Percentiles rank a stretch among this genome's conserved stretches.
phyloP scores from a whole-genome alignment of 2,329 filamentous ascomycete genomes.

The Cyphellophora europaea region DNA sequence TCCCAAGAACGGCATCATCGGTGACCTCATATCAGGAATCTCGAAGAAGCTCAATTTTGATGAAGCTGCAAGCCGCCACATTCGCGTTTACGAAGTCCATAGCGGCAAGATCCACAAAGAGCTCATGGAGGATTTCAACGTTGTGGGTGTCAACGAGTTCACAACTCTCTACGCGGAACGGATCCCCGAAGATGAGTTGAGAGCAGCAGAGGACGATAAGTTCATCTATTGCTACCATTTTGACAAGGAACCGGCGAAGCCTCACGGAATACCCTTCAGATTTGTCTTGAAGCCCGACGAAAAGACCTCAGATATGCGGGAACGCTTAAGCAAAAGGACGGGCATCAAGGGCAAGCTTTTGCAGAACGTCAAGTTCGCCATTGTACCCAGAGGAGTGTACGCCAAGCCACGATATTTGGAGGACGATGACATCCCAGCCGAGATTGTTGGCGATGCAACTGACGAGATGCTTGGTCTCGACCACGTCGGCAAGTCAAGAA shows the following conservation, averaged over 20 bases:
- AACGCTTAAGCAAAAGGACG: conserved; percentile 83
- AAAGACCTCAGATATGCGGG: conserved; percentile 81
- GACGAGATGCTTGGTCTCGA: conserved; percentile 64
- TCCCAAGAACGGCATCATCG: conserved; percentile 71
- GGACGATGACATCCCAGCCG: conserved; percentile 52
- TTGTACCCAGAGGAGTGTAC: conserved; percentile 62
- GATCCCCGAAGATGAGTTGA: conserved; percentile 59
- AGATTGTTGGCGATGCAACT: conserved; percentile 60
- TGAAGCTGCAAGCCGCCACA: conserved; percentile 62
- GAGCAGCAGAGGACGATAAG: conserved; percentile 54
- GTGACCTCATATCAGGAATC: conserved; percentile 66
- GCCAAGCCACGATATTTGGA: conserved; percentile 73
- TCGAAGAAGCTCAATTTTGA: conserved; percentile 72
- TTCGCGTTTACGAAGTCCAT: conserved; percentile 76
- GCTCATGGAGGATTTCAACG: conserved; percentile 58
- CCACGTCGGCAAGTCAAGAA: conserved; percentile 52
- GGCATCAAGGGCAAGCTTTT: conserved; percentile 97
- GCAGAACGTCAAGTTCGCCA: conserved; percentile 94
- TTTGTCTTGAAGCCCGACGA: conserved; percentile 81
- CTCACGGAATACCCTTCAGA: conserved; percentile 83
- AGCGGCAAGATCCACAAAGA: conserved; percentile 77
- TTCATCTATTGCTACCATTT: conserved; percentile 83
- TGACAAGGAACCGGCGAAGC: conserved; percentile 74
- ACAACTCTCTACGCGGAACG: conserved; percentile 71
- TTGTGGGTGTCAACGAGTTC: conserved; percentile 81